Percentiles rank a stretch among this genome's conserved stretches.
These are phyloP conservation scores for Sporothrix phasma DNA, from an alignment of 2,329 filamentous ascomycete species.

Conservation along the genomic window DNA sequence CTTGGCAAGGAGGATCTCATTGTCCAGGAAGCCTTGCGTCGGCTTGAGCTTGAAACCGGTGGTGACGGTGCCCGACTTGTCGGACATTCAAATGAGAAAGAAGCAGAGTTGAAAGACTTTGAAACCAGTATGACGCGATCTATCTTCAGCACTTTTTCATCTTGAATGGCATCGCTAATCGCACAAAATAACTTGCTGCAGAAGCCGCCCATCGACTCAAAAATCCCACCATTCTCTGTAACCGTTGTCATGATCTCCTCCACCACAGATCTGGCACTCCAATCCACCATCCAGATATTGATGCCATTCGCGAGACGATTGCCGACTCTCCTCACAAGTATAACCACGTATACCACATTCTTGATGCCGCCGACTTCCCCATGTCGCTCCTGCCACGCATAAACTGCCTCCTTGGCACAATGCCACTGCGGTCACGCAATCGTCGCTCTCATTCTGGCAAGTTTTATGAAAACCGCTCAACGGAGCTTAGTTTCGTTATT, in stretches of 20 bases:
- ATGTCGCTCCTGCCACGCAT: constrained; percentile 81
- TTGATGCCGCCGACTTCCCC: constrained; percentile 94
- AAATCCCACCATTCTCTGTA: constrained; percentile 53
- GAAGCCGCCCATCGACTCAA: not conserved
- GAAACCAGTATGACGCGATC: not conserved
- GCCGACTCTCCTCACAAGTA: constrained; percentile 78
- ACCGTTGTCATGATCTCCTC: constrained; percentile 73
- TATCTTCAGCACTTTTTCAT: no score
- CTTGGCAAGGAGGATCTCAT: constrained; percentile 35
- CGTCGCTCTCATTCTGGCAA: constrained; percentile 59
- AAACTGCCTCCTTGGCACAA: constrained; percentile 57
- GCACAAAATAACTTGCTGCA: no score
- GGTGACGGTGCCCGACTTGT: constrained; percentile 37
- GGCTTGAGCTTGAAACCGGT: constrained; percentile 33
- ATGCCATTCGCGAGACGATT: constrained; percentile 74
- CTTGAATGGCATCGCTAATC: not conserved
- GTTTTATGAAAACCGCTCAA: constrained; percentile 57
- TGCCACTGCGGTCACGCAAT: constrained; percentile 69
- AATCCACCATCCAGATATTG: constrained; percentile 71
- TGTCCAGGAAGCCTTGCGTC: constrained; percentile 36
- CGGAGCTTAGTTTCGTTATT: constrained; percentile 82
- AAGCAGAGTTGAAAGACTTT: not conserved
- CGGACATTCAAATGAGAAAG: constrained; percentile 22
- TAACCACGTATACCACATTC: constrained; percentile 90
- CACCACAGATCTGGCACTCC: constrained; percentile 64